These are phyloP conservation scores for Beta lomatogona DNA, from an alignment of 179 eudicot genomes.

Conservation along the genomic window DNA sequence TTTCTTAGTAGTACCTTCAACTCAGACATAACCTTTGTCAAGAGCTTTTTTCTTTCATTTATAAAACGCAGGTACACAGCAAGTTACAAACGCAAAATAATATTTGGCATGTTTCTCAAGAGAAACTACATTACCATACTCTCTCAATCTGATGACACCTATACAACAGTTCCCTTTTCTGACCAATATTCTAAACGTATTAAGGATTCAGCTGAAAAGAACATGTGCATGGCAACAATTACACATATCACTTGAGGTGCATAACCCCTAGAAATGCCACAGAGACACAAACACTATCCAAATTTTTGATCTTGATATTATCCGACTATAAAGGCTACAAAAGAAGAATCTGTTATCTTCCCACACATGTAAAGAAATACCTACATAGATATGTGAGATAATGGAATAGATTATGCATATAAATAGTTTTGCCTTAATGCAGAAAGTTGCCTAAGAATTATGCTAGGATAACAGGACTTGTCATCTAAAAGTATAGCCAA, in stretches of 20 bases:
- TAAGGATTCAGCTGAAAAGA: background rate
- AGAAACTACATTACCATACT: background rate
- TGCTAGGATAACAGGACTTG: background rate
- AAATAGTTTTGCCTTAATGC: background rate
- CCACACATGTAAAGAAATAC: background rate
- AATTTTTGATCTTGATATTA: too few species aligned
- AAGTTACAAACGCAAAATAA: background rate
- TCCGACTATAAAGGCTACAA: background rate
- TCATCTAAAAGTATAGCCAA: background rate
- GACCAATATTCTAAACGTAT: background rate
- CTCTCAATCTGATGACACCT: background rate
- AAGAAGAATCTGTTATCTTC: background rate
- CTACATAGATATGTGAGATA: background rate
- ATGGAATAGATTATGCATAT: background rate
- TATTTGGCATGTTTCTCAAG: constrained; percentile 1
- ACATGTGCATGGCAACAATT: background rate
- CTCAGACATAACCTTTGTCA: background rate
- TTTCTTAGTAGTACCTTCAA: background rate
- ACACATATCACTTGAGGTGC: background rate
- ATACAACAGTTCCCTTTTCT: background rate
- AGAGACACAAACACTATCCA: too few species aligned
- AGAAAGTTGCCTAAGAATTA: background rate
- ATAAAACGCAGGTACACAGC: background rate
- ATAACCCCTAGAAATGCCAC: too few species aligned
- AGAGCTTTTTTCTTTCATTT: background rate